phyloP scores from a whole-genome alignment of 805 yeast genomes.

The Grigorovia transvaalensis region DNA sequence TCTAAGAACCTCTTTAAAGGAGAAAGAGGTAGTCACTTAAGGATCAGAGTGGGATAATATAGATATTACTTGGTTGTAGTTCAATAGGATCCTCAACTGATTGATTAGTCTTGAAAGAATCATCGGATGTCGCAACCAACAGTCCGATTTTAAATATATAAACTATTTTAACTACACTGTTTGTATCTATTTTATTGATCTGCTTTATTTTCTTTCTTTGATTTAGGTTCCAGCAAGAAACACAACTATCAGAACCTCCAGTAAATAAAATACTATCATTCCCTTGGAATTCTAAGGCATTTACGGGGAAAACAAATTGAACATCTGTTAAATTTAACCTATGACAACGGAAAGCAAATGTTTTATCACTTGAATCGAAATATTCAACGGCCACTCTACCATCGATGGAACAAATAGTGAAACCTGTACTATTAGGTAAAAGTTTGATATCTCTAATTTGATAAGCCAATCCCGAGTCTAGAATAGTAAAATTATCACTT shows the following conservation, averaged over 20 bases:
- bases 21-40: too few relatives aligned
- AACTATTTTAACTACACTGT: constrained; percentile 35
- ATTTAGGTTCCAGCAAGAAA: constrained; percentile 83
- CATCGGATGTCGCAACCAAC: constrained; percentile 42
- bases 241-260: constrained; percentile 85
- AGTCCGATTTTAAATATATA: constrained; percentile 13
- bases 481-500: constrained; percentile 2
- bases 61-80: constrained; percentile 18
- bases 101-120: constrained; percentile 34
- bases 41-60: constrained; percentile 7
- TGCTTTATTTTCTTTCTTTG: constrained; percentile 69
- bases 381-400: constrained; percentile 73
- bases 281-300: constrained; percentile 70
- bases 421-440: constrained; percentile 46
- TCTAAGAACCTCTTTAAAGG: too few relatives aligned
- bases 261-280: constrained; percentile 68
- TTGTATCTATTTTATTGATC: constrained; percentile 41
- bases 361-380: constrained; percentile 37
- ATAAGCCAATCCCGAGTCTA: constrained; percentile 54
- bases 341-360: constrained; percentile 80
- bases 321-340: constrained; percentile 36
- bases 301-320: constrained; percentile 65
- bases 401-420: constrained; percentile 64
- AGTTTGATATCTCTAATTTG: constrained; percentile 50
- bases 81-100: constrained; percentile 13